Evolutionary conservation across 139 green algal species (phyloP), one percentile per base, ranked within the genome.

Genomic region (Coelastrella sp.): DNA sequence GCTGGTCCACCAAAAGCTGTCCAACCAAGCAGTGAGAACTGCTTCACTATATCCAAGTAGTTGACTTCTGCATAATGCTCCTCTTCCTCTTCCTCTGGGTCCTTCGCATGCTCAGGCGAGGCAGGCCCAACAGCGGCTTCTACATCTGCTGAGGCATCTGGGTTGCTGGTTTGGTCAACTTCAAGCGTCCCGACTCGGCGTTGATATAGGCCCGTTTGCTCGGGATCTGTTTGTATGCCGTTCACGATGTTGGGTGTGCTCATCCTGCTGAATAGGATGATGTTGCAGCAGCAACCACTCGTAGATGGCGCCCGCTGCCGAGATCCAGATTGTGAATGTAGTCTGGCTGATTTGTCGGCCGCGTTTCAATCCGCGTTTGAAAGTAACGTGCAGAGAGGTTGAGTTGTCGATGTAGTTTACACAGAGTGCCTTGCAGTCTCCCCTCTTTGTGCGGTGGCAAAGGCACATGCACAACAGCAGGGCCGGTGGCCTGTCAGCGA

Each of bases 11-110:
- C 95, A 87, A 97, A 97, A 1, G 92, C 95, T 25, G 94, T 95
- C 96, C 95, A 98, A 17, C 97, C 97, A 60, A 99, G 91, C n/a
- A 97, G 80, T 0, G 84, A 83, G 65, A 97, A 97, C 76, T 95
- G 78, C 88, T 95, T 94, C 76, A 91, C 90, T 74, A 97, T 96
- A 60, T 96, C 93, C 6, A n/a, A n/a, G 78, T 94, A 96, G 59
- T 84, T 91, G 49, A 93, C 90, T 10, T 80, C 25, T 4, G 17
- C 57, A 75, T 79, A 82, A 22, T 63, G 19, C 19, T 84, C 66
- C 57, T 58, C 56, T 19, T 87, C 11, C 22, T 35, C 88, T 78
- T 59, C n/a, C 61, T 58, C n/a, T 78, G 84, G 57, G 5, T 58
- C 57, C 19, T 59, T 25, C 7, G 56, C 12, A 83, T 82, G 66